These are phyloP conservation scores for Aspergillus luchuensis DNA, from an alignment of 2,329 filamentous ascomycete genomes.

Conservation along the genomic window DNA sequence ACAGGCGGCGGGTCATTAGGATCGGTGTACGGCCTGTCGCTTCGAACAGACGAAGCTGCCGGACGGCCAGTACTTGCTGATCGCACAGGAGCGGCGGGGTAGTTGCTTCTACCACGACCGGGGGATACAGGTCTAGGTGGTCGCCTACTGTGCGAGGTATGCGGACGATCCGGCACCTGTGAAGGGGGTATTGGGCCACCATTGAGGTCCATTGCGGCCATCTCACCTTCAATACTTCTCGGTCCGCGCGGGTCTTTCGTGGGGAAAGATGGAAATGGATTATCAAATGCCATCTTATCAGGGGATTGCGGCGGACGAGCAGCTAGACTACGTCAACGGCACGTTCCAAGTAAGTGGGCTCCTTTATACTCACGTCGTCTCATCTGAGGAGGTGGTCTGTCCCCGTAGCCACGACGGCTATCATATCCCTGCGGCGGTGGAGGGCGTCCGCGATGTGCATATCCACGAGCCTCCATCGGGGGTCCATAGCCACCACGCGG, in stretches of 20 bases:
- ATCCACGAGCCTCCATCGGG: constrained; percentile 24
- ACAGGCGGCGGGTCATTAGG: constrained; percentile 30
- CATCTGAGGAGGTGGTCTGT: constrained; percentile 34
- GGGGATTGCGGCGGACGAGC: constrained; percentile 41
- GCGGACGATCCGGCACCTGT: constrained; percentile 34
- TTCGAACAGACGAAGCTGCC: constrained; percentile 16
- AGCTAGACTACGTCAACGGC: constrained; percentile 20
- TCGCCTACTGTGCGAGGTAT: constrained; percentile 40
- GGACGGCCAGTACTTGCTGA: constrained; percentile 31
- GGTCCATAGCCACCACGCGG: constrained; percentile 35
- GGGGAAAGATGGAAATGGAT: constrained; percentile 52
- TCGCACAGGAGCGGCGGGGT: constrained; percentile 27
- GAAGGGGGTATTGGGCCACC: constrained; percentile 31
- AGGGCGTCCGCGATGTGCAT: constrained; percentile 31
- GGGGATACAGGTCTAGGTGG: constrained; percentile 29
- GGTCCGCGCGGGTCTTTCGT: constrained; percentile 31
- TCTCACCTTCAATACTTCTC: constrained; percentile 39
- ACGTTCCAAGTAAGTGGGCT: background rate
- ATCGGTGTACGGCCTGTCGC: constrained; percentile 32
- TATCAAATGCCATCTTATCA: constrained; percentile 47
- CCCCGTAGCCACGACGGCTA: constrained; percentile 29
- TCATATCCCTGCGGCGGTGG: constrained; percentile 27
- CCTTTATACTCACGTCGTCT: constrained; percentile 36
- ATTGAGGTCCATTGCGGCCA: constrained; percentile 44
- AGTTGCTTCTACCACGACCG: constrained; percentile 26